Conservation (phyloP, 2,329 filamentous ascomycete genomes). For the Colletotrichum godetiae region DNA sequence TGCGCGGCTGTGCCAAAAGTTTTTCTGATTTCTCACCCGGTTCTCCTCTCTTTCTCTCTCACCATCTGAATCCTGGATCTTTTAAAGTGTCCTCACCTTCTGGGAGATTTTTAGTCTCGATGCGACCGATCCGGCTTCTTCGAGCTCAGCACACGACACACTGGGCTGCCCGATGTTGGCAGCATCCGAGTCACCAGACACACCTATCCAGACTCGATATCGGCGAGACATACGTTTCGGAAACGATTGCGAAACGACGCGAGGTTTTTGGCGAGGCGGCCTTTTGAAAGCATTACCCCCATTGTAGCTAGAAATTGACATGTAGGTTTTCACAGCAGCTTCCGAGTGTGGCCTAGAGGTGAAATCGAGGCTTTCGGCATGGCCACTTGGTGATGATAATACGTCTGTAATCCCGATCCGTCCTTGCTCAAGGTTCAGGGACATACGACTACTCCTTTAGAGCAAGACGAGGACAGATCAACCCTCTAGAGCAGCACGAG, state of each 20-base stretch:
- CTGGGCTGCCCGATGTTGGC: conserved; percentile 19
- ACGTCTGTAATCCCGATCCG: too few species aligned
- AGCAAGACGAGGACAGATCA: too few species aligned
- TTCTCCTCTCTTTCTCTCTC: conserved; percentile 3
- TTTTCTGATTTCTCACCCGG: conserved; percentile 25
- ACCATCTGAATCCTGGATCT: conserved; percentile 30
- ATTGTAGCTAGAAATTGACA: conserved; percentile 33
- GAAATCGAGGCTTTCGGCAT: not conserved
- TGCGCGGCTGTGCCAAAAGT: conserved; percentile 33
- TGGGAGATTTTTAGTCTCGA: conserved; percentile 37
- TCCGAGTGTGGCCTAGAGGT: too few species aligned
- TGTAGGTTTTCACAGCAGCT: conserved; percentile 24
- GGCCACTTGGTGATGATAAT: too few species aligned
- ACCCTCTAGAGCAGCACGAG: not conserved
- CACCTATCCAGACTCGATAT: conserved; percentile 6
- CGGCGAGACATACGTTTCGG: conserved; percentile 6
- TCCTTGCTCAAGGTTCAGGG: too few species aligned
- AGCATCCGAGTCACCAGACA: conserved; percentile 23
- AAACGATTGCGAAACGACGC: conserved; percentile 16
- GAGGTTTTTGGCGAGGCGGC: conserved; percentile 19
- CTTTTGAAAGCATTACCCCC: conserved; percentile 27
- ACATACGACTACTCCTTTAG: too few species aligned
- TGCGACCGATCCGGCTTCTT: conserved; percentile 28
- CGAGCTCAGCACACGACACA: conserved; percentile 12
- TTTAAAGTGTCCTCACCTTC: conserved; percentile 35